Evolutionary conservation across 257 asterid species (phyloP), one percentile per base, ranked within the genome.

Genomic region (Solanum chmielewskii): DNA sequence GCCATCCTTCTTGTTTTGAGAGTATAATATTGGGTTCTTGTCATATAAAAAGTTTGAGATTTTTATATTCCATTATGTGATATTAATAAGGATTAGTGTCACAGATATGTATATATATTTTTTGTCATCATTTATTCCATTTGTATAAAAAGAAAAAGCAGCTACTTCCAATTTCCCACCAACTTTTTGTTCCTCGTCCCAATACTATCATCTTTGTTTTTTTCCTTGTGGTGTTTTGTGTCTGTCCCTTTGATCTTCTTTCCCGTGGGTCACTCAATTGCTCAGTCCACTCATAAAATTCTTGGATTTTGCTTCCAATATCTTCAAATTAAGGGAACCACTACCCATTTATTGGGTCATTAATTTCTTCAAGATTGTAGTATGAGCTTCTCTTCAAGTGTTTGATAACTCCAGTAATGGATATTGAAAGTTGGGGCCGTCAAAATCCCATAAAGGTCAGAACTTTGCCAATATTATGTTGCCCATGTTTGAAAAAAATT

Each of bases 381-480:
- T 86, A 91, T 92, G 95, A 77, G 89, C 49, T 89, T 73, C 71
- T 87, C 88, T 85, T 87, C 87, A 90, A 94, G 95, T 86, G 90
- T 88, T 88, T 89, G 88, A 91, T 91, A 52, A 81, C 89, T 41
- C 92, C 91, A 42, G 90, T 92, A 86, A 96, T 96, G 99, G 97
- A 95, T 90, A 87, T 95, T 90, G 98, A 96, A 92, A 92, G 89
- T 88, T 89, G 94, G 95, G 90, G 90, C 85, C 93, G 90, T 21
- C 87, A 85, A 64, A 88, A 89, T 89, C 91, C 92, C 33, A 56
- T 92, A 77, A 94, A 96, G 99, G 99, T 96, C 86, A 89, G 94
- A 88, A 49, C 42, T 90, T 90, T 88, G 31, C 27, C 8, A 73
- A 12, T 27, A 74, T 85, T 39, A 14, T 52, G 7, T 52, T 21